Percentiles rank a stretch among this genome's conserved stretches.
Conservation (phyloP, 2,329 filamentous ascomycete species). For the Dactylellina haptotyla region DNA sequence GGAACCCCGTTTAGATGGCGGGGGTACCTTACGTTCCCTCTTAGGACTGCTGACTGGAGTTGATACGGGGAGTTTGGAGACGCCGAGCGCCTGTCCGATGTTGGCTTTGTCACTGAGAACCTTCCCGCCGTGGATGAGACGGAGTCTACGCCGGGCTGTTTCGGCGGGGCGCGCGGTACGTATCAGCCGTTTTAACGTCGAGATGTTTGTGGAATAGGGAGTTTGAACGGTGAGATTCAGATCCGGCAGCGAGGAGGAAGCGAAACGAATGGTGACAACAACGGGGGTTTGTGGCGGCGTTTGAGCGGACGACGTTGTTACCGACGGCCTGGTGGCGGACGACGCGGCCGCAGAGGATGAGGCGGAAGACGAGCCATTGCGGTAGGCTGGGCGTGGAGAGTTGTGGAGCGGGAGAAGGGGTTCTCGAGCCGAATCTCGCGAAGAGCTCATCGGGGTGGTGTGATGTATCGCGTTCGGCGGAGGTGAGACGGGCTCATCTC, state of each 20-base stretch:
- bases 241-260: slow-evolving; percentile 80
- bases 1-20: slow-evolving; percentile 26
- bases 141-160: slow-evolving; percentile 75
- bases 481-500: not conserved
- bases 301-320: not conserved
- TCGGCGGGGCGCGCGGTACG: slow-evolving; percentile 74
- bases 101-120: slow-evolving; percentile 79
- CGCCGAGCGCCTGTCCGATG: slow-evolving; percentile 74
- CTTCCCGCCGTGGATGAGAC: slow-evolving; percentile 89
- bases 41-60: slow-evolving; percentile 43
- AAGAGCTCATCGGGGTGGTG: slow-evolving; percentile 41
- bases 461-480: not conserved
- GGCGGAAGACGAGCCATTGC: slow-evolving; percentile 22
- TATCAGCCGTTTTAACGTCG: slow-evolving; percentile 83
- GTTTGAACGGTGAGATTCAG: slow-evolving; percentile 78
- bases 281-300: slow-evolving; percentile 64
- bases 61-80: slow-evolving; percentile 68
- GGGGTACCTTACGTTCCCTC: slow-evolving; percentile 55
- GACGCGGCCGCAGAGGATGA: slow-evolving; percentile 6
- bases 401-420: slow-evolving; percentile 45
- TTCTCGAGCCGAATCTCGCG: slow-evolving; percentile 46
- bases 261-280: slow-evolving; percentile 86
- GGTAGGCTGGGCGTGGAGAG: not conserved
- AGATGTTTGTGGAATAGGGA: slow-evolving; percentile 75
- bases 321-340: not conserved